Conservation (phyloP, 1,139 yeast genomes). For the Diutina sp. region DNA sequence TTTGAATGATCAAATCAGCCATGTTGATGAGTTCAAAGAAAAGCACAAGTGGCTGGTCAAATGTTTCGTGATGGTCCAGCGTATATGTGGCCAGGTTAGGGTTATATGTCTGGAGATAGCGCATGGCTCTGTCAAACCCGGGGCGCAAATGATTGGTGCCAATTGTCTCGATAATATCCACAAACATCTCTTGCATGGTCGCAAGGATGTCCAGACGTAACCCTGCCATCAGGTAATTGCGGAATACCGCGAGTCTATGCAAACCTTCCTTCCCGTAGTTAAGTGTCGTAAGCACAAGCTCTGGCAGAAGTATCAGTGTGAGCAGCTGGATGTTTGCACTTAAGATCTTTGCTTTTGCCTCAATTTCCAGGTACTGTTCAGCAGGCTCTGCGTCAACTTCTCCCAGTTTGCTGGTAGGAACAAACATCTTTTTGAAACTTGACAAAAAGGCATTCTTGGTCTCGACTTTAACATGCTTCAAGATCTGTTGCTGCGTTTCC, state of each 20-base stretch:
- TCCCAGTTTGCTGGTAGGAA: slow-evolving; percentile 18
- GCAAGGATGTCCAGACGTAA: slow-evolving; percentile 19
- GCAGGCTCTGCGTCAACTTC: slow-evolving; percentile 6
- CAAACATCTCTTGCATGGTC: slow-evolving; percentile 47
- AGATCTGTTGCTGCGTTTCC: slow-evolving; percentile 26
- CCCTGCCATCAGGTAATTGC: slow-evolving; percentile 20
- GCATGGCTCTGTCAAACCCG: slow-evolving; percentile 75
- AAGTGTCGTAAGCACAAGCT: slow-evolving; percentile 23
- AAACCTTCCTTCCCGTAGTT: slow-evolving; percentile 26
- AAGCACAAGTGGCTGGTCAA: slow-evolving; percentile 59
- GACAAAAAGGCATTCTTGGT: slow-evolving; percentile 35
- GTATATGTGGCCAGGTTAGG: slow-evolving; percentile 6
- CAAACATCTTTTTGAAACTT: slow-evolving; percentile 50
- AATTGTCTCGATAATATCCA: slow-evolving; percentile 49
- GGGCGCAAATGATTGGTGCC: slow-evolving; percentile 62
- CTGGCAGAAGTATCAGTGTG: slow-evolving; percentile 27
- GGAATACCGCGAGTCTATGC: slow-evolving; percentile 20
- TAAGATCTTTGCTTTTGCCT: slow-evolving; percentile 30
- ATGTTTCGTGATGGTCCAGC: not conserved
- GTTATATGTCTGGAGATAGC: slow-evolving; percentile 56
- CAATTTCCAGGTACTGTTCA: slow-evolving; percentile 24
- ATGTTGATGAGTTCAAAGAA: slow-evolving; percentile 86
- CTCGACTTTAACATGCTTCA: slow-evolving; percentile 27
- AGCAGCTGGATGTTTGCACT: slow-evolving; percentile 31
- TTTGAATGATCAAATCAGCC: slow-evolving; percentile 86